Conservation (phyloP, 768 basidiomycete species). For the Serendipita indica region DNA sequence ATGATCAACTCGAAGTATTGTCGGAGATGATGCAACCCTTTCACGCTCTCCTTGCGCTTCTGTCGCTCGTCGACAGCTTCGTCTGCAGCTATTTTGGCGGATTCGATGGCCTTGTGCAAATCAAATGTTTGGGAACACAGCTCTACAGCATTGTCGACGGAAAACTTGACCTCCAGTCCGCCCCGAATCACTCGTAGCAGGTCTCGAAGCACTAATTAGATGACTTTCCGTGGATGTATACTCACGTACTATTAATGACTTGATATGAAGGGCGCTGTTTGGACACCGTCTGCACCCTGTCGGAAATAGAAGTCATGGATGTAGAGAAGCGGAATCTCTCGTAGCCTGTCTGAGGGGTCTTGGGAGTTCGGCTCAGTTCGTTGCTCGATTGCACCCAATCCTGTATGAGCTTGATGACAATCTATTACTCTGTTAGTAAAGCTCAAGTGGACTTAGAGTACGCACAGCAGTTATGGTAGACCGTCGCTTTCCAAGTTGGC, state of each 20-base stretch:
- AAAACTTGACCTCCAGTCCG: conserved; percentile 71
- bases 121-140: conserved; percentile 73
- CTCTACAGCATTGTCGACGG: conserved; percentile 79
- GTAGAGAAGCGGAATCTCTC: conserved; percentile 23
- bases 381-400: conserved; percentile 44
- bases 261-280: conserved; percentile 51
- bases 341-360: conserved; percentile 15
- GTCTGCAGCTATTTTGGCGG: conserved; percentile 60
- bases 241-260: conserved; percentile 67
- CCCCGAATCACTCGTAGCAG: conserved; percentile 73
- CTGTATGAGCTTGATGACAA: conserved; percentile 69
- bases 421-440: conserved; percentile 25
- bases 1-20: conserved; percentile 76
- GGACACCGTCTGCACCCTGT: conserved; percentile 20
- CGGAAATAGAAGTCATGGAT: conserved; percentile 27
- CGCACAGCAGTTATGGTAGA: conserved; percentile 80
- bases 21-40: conserved; percentile 65
- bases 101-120: conserved; percentile 78
- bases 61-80: conserved; percentile 58
- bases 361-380: background rate
- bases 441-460: background rate
- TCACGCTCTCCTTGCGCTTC: conserved; percentile 35
- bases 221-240: background rate
- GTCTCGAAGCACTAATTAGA: conserved; percentile 29
- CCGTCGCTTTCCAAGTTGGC: conserved; percentile 84